Conservation (phyloP, 1,284 basidiomycete species). For the Boletellus sp. region DNA sequence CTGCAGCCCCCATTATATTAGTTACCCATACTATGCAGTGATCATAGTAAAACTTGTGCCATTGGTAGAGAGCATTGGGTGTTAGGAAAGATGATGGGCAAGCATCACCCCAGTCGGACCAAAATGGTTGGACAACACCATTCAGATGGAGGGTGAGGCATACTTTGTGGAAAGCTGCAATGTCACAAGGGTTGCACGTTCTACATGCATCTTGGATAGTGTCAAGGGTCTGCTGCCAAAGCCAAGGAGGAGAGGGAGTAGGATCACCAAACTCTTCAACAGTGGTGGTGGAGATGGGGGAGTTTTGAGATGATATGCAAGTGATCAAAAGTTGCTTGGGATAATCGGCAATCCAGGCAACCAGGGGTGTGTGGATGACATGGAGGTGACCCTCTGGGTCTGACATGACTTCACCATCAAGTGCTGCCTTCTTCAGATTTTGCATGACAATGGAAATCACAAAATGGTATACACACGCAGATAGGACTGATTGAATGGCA, state of each 20-base stretch:
- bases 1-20: not conserved
- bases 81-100: slow-evolving; percentile 14
- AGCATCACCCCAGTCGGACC: slow-evolving; percentile 9
- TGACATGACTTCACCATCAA: not conserved
- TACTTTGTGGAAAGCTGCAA: slow-evolving; percentile 3
- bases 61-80: slow-evolving; percentile 12
- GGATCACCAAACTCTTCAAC: slow-evolving; percentile 5
- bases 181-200: slow-evolving; percentile 3
- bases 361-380: slow-evolving; percentile 7
- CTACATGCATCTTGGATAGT: not conserved
- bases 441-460: slow-evolving; percentile 1
- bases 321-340: slow-evolving; percentile 7
- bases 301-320: not conserved
- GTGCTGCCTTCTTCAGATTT: slow-evolving; percentile 3
- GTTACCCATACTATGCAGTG: not conserved
- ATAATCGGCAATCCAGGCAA: slow-evolving; percentile 7
- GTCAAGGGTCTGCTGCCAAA: not conserved
- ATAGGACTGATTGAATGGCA: slow-evolving; percentile 6
- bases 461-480: slow-evolving; percentile 3
- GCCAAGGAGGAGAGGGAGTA: not conserved
- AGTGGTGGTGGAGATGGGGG: slow-evolving; percentile 4
- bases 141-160: not conserved
- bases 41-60: slow-evolving; percentile 11
- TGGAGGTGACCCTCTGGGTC: slow-evolving; percentile 1
- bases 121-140: slow-evolving; percentile 8